Conservation (phyloP, 2,329 filamentous ascomycete genomes). For the Arthrobotrys megalospora region DNA sequence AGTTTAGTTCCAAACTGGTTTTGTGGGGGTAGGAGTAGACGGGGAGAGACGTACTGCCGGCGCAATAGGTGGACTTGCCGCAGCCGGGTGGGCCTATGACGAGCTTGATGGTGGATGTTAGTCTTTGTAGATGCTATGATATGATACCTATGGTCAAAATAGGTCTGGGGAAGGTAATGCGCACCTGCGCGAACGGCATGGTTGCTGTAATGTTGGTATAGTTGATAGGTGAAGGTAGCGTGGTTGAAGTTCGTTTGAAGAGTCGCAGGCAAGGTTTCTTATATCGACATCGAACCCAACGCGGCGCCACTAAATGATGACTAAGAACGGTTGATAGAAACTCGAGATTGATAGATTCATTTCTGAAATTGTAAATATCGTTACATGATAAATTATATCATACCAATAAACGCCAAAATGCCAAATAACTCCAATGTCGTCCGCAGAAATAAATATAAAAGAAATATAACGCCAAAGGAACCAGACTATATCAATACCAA, state of each 20-base stretch:
- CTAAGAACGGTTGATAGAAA: not conserved
- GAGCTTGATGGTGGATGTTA: slow-evolving; percentile 75
- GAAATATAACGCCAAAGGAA: slow-evolving; percentile 11
- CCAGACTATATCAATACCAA: not conserved
- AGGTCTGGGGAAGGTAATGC: not conserved
- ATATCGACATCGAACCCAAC: slow-evolving; percentile 35
- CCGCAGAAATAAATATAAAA: not conserved
- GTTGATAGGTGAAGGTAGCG: not conserved
- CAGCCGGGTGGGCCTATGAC: slow-evolving; percentile 94
- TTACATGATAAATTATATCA: slow-evolving; percentile 7
- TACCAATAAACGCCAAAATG: not conserved
- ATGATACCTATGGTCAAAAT: not conserved
- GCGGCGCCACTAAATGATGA: slow-evolving; percentile 23
- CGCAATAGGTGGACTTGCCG: slow-evolving; percentile 97
- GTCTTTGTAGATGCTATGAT: not conserved
- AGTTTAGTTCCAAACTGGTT: not conserved
- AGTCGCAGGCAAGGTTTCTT: slow-evolving; percentile 30
- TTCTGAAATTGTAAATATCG: slow-evolving; percentile 13
- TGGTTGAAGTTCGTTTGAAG: slow-evolving; percentile 5
- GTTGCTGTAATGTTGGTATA: not conserved
- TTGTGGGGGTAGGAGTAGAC: not conserved
- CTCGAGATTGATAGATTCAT: not conserved
- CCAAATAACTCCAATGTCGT: not conserved
- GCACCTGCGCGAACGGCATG: slow-evolving; percentile 64
- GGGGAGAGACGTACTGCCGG: slow-evolving; percentile 80